Conservation (phyloP, 345 rosid species). For the Linum usitatissimum region DNA sequence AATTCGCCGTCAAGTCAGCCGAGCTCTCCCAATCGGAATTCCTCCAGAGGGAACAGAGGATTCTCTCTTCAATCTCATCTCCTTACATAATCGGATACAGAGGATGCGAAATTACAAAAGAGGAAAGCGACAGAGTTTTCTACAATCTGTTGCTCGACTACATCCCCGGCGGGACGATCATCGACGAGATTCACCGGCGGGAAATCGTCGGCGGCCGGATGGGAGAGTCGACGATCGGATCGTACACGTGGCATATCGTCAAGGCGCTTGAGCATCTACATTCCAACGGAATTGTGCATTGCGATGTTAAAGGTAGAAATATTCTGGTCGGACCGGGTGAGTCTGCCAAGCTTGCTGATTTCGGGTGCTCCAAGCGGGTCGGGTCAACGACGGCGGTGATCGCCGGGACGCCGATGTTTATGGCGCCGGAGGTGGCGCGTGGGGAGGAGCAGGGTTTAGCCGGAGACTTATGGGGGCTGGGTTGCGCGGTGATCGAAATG, state of each 20-base stretch:
- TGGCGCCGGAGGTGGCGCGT: slow-evolving; percentile 86
- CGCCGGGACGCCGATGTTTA: slow-evolving; percentile 58
- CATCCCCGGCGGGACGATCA: slow-evolving; percentile 42
- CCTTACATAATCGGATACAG: slow-evolving; percentile 55
- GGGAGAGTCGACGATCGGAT: slow-evolving; percentile 26
- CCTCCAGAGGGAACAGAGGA: slow-evolving; percentile 28
- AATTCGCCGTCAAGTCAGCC: slow-evolving; percentile 50
- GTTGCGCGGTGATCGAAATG: slow-evolving; percentile 78
- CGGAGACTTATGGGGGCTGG: slow-evolving; percentile 63
- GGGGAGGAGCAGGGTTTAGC: slow-evolving; percentile 59
- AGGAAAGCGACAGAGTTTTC: slow-evolving; percentile 18
- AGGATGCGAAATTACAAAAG: slow-evolving; percentile 41
- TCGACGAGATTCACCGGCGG: slow-evolving; percentile 19
- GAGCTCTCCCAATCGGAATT: slow-evolving; percentile 27
- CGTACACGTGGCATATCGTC: slow-evolving; percentile 43
- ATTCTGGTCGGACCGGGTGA: slow-evolving; percentile 38
- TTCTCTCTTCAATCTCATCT: slow-evolving; percentile 31
- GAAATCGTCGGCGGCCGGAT: slow-evolving; percentile 34
- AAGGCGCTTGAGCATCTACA: slow-evolving; percentile 56
- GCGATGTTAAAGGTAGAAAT: slow-evolving; percentile 68
- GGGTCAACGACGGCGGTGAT: slow-evolving; percentile 21
- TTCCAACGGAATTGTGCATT: slow-evolving; percentile 44
- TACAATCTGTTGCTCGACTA: slow-evolving; percentile 66
- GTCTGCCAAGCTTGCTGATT: slow-evolving; percentile 47
- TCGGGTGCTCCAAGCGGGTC: slow-evolving; percentile 57